Base-by-base conservation (phyloP, 1,139 yeast genomes). In the Petasospora rhodanensis region DNA sequence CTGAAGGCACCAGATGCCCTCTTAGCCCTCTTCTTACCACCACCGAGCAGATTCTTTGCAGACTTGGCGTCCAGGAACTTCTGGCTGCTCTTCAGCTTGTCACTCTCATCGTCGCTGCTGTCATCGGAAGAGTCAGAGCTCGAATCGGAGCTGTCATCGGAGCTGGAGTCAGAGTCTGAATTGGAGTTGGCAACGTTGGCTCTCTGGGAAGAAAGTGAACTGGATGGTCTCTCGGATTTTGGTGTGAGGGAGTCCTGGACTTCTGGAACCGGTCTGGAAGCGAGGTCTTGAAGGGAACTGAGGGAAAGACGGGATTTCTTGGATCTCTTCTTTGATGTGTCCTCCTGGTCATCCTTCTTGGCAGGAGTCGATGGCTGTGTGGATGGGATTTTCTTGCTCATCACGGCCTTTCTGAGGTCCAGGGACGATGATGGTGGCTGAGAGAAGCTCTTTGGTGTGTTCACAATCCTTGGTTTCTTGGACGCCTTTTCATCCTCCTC, bases 241-340 rank as follows among this genome's bases (percentile, higher is more conserved):
- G 43, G 58, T 10, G 54, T 42, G 13, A 45, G 44, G 5, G 60
- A 51, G 26, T 76, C 83, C 36, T 62, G 67, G 2, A 78, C 83
- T 17, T 73, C 82, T 2, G 85, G 85, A 13, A 77, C 69, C 2
- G 83, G 84, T 39, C 76, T 61, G 16, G 65, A 59, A 2, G 69
- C 78, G 34, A 77, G 59, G 40, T 76, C 81, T n/a, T 70, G 68
- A 25, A 78, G 56, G 0, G 81, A 73, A 14, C 73, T 69, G 34
- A 78, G 60, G 1, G 70, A 62, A 5, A 62, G 55, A 25, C 62
- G 56, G 8, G 55, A 46, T 26, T 46, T 57, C 19, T 45, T 26
- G 2, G 40, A 28, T 15, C 31, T 38, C 17, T 21, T 34, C 9
- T 28, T 16, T n/a, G n/a, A n/a, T 18, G 16, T 14, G 12, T 16